phyloP scores from a whole-genome alignment of 2,329 filamentous ascomycete species.

The Mariannaea sp. region DNA sequence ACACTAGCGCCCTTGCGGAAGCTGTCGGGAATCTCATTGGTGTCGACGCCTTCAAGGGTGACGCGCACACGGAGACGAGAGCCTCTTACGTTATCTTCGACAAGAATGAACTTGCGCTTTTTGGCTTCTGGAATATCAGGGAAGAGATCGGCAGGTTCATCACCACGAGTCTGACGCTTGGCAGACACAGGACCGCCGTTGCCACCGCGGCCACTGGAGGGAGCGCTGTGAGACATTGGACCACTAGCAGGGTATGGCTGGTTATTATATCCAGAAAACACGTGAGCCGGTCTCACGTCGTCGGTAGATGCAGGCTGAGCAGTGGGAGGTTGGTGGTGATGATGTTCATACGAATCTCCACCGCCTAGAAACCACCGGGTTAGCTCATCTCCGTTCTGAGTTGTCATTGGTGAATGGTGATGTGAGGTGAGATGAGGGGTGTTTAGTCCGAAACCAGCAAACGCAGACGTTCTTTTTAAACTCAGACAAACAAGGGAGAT shows the following conservation, averaged over 20 bases:
- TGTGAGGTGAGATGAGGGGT: slow-evolving; percentile 13
- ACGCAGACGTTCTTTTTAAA: slow-evolving; percentile 16
- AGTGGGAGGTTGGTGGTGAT: slow-evolving; percentile 67
- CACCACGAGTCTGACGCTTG: slow-evolving; percentile 47
- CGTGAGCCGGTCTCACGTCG: slow-evolving; percentile 74
- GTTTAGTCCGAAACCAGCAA: slow-evolving; percentile 15
- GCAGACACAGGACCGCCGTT: slow-evolving; percentile 45
- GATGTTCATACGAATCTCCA: slow-evolving; percentile 67
- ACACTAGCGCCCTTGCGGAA: slow-evolving; percentile 91
- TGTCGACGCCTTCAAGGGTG: slow-evolving; percentile 90
- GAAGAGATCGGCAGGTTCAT: slow-evolving; percentile 74
- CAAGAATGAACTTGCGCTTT: slow-evolving; percentile 94
- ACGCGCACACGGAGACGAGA: slow-evolving; percentile 86
- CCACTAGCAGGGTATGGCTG: slow-evolving; percentile 62
- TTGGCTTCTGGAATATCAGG: slow-evolving; percentile 88
- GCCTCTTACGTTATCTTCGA: slow-evolving; percentile 84
- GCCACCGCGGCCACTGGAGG: too few species aligned
- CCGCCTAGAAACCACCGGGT: slow-evolving; percentile 54
- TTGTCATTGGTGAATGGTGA: slow-evolving; percentile 12
- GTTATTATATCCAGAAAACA: slow-evolving; percentile 70
- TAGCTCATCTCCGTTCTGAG: slow-evolving; percentile 35
- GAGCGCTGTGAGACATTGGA: slow-evolving; percentile 67
- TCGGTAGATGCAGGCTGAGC: slow-evolving; percentile 56
- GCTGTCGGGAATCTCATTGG: slow-evolving; percentile 93
- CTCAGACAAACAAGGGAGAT: slow-evolving; percentile 8